phyloP scores from a whole-genome alignment of 1,139 yeast species.

The Taphrina communis region DNA sequence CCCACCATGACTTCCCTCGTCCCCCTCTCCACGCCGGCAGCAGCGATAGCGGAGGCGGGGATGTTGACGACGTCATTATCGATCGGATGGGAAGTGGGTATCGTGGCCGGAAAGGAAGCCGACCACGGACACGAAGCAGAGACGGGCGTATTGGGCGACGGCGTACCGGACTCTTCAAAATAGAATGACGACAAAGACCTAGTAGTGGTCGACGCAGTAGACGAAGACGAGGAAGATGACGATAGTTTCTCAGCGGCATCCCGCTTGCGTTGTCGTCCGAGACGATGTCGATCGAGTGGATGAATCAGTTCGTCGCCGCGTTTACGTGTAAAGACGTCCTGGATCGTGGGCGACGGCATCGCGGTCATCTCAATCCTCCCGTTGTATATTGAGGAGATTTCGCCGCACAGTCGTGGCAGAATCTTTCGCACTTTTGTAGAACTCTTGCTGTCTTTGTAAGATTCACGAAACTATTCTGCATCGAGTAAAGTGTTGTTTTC shows the following conservation, averaged over 20 bases:
- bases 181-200: too few relatives aligned
- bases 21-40: too few relatives aligned
- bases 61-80: too few relatives aligned
- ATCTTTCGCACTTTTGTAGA: too few relatives aligned
- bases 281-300: constrained; percentile 11
- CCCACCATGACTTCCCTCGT: constrained; percentile 9
- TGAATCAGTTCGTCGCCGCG: neutral
- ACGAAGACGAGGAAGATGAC: too few relatives aligned
- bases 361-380: neutral
- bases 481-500: neutral
- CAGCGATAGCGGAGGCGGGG: too few relatives aligned
- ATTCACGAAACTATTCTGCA: neutral
- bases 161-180: too few relatives aligned
- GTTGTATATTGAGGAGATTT: too few relatives aligned
- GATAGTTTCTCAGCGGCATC: too few relatives aligned
- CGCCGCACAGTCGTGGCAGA: too few relatives aligned
- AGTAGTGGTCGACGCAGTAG: too few relatives aligned
- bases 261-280: neutral
- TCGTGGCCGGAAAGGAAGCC: neutral
- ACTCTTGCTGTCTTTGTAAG: neutral
- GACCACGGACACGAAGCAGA: constrained; percentile 1
- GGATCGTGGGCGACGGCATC: constrained; percentile 1
- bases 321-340: neutral
- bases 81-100: neutral
- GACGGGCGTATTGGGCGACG: neutral